Evolutionary conservation across 2,329 filamentous ascomycete genomes (phyloP).

Genomic region (Didymella pinodella): DNA sequence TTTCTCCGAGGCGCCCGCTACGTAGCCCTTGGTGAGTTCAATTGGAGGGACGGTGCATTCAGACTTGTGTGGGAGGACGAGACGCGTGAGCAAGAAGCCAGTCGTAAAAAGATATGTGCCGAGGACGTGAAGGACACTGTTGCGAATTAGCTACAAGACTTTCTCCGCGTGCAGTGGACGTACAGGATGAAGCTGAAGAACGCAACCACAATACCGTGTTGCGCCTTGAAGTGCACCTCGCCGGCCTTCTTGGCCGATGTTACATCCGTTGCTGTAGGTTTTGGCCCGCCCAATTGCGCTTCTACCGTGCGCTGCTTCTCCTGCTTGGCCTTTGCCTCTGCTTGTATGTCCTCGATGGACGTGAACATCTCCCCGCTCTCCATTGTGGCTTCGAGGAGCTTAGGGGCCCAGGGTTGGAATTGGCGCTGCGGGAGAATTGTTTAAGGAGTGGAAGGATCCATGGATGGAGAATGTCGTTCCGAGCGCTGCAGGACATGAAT

Average conservation of each 20-base stretch:
- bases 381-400: slow-evolving; percentile 36
- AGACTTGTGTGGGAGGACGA: slow-evolving; percentile 79
- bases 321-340: slow-evolving; percentile 48
- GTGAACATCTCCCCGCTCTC: slow-evolving; percentile 49
- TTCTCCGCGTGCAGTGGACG: slow-evolving; percentile 5
- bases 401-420: neutral
- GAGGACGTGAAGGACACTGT: slow-evolving; percentile 73
- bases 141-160: slow-evolving; percentile 17
- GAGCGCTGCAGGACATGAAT: slow-evolving; percentile 5
- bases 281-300: slow-evolving; percentile 32
- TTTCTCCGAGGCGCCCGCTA: slow-evolving; percentile 55
- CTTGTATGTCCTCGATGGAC: slow-evolving; percentile 49
- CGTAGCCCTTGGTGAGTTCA: slow-evolving; percentile 51
- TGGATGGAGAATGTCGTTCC: slow-evolving; percentile 17
- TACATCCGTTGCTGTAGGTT: slow-evolving; percentile 36
- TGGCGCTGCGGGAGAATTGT: slow-evolving; percentile 19
- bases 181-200: slow-evolving; percentile 76
- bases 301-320: slow-evolving; percentile 31
- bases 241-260: slow-evolving; percentile 50
- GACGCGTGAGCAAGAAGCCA: slow-evolving; percentile 89
- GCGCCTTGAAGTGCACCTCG: slow-evolving; percentile 61
- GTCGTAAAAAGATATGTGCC: slow-evolving; percentile 93
- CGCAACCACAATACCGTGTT: slow-evolving; percentile 62
- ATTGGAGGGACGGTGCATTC: slow-evolving; percentile 80
- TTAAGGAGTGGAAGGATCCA: slow-evolving; percentile 35